Conservation (phyloP, 1,284 basidiomycete genomes). For the Sanghuangporus weigelae region DNA sequence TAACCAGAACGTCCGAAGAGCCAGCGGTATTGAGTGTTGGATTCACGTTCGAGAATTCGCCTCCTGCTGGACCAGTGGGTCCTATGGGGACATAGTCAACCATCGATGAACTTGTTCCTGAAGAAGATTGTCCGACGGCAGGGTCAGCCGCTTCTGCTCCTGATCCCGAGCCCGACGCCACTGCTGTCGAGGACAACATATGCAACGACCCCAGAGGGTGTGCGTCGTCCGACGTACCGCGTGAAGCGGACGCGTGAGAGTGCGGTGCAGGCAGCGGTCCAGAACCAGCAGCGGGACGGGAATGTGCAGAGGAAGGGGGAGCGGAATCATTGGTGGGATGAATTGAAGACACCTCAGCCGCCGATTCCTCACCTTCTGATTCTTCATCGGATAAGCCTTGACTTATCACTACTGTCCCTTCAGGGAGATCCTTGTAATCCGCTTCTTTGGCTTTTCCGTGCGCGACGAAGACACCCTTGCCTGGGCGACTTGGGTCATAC, state of each 20-base stretch:
- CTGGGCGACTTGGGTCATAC: conserved; percentile 71
- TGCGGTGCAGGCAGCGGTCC: conserved; percentile 1
- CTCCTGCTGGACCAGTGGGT: conserved; percentile 23
- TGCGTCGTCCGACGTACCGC: background rate
- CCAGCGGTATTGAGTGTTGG: conserved; percentile 43
- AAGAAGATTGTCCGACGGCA: conserved; percentile 1
- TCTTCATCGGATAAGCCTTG: conserved; percentile 39
- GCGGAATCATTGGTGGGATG: conserved; percentile 23
- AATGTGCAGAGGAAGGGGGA: conserved; percentile 26
- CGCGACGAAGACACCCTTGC: conserved; percentile 81
- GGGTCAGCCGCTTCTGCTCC: conserved; percentile 13
- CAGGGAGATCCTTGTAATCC: conserved; percentile 55
- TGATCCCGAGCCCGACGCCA: conserved; percentile 16
- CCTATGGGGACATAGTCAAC: conserved; percentile 51
- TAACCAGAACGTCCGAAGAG: conserved; percentile 54
- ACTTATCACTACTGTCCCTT: conserved; percentile 50
- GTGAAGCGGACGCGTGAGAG: background rate
- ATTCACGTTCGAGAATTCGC: conserved; percentile 51
- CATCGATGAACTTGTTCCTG: conserved; percentile 31
- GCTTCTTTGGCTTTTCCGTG: conserved; percentile 43
- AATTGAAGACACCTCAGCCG: conserved; percentile 25
- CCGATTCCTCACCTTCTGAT: conserved; percentile 46
- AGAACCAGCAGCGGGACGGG: conserved; percentile 15
- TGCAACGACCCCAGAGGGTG: conserved; percentile 21
- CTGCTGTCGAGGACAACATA: conserved; percentile 17